Base-by-base conservation (phyloP, 768 basidiomycete genomes). In the Mycena indigotica region DNA sequence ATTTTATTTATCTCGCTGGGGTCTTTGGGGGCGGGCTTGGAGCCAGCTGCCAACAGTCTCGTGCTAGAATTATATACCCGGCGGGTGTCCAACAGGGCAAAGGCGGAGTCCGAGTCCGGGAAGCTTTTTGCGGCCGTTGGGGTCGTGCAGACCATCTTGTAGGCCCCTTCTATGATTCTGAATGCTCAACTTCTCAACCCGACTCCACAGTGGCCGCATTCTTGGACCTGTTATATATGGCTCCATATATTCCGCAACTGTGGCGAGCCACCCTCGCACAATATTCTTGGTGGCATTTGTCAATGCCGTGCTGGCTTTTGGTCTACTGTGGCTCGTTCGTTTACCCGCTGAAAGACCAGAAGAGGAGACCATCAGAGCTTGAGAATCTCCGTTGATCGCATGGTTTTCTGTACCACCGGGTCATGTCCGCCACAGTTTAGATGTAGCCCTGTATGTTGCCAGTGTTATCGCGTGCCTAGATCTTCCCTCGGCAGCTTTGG, bases 61-160 rank as follows among this genome's bases (percentile, higher is more conserved):
- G 84, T 90, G 2, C 71, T 95, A 38, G 81, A 87, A 19, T 66
- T 90, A 48, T 89, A 86, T 58, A 72, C 72, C 26, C 70, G 71
- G 23, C 73, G 76, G 15, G 82, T 80, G 1, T 82, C 85, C 2
- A 77, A 76, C 15, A 89, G 93, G 65, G 75, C 79, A 13, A 19
- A 44, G 41, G 41, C 8, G 8, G 21, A 8, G 12, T 13, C 21
- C 8, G 41, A 44, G 41, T 13, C 62, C 84, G 84, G 41, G 41
- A 44, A 44, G n/a, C 75, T 97, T 17, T 95, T 94, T 66, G 94
- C 92, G 13, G 92, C 85, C 3, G 63, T 95, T 56, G 85, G 87
- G 55, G 89, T 95, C 26, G 62, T 93, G 3, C 84, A 89, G 59
- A 84, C 41, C 8, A 19, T 44, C 23, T 44, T 44, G 41, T 44